Conservation (phyloP, 2,329 filamentous ascomycete species). For the Talaromyces funiculosus region DNA sequence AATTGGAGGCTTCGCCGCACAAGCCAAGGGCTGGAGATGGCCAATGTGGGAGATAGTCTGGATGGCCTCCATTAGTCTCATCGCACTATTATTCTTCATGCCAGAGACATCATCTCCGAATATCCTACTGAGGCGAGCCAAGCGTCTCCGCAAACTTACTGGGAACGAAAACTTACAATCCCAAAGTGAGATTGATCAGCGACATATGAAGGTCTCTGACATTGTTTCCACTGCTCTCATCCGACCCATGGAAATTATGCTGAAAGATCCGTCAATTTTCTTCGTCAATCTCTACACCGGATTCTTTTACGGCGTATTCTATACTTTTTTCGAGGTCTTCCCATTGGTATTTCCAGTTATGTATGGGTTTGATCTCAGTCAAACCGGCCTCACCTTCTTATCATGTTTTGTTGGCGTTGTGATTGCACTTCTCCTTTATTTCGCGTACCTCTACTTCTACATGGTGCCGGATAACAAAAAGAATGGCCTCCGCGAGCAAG, state of each 20-base stretch:
- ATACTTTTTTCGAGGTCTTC: conserved; percentile 61
- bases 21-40: conserved; percentile 53
- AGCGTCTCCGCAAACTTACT: not conserved
- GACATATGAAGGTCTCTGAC: not conserved
- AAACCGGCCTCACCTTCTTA: not conserved
- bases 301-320: conserved; percentile 48
- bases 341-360: conserved; percentile 55
- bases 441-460: not conserved
- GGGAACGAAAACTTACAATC: not conserved
- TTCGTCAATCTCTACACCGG: conserved; percentile 59
- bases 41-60: conserved; percentile 54
- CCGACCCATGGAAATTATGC: conserved; percentile 52
- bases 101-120: conserved; percentile 59
- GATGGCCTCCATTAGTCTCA: conserved; percentile 53
- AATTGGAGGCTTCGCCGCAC: conserved; percentile 56
- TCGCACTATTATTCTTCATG: conserved; percentile 57
- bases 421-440: not conserved
- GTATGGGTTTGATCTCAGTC: conserved; percentile 37
- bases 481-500: conserved; percentile 16
- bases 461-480: not conserved
- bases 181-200: not conserved
- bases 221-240: not conserved
- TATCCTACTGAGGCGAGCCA: conserved; percentile 59
- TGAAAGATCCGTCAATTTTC: conserved; percentile 57
- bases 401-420: not conserved